These are phyloP conservation scores for Corymbia maculata DNA, from an alignment of 345 rosid species.

Conservation along the genomic window DNA sequence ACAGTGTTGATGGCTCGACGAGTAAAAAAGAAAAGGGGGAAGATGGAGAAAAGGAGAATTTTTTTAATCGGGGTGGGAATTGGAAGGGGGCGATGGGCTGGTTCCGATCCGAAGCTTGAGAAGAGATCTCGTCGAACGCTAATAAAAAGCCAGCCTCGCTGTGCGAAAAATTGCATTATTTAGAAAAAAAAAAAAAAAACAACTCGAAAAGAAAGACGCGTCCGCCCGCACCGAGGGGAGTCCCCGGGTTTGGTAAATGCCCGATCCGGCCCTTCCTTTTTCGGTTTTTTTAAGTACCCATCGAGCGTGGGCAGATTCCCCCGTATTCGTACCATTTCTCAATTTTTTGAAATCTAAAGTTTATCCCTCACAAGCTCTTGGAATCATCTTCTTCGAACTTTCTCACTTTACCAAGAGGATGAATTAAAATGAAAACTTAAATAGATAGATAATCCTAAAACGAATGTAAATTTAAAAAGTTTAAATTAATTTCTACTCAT, in stretches of 20 bases:
- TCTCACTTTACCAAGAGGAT: background rate
- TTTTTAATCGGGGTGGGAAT: background rate
- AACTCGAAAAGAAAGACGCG: background rate
- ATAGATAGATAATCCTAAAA: background rate
- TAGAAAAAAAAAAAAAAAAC: background rate
- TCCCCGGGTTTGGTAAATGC: background rate
- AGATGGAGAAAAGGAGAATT: background rate
- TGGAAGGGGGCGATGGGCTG: background rate
- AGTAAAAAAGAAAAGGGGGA: background rate
- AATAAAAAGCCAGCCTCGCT: background rate
- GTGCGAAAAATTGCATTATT: background rate
- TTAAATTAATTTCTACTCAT: background rate
- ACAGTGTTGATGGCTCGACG: background rate
- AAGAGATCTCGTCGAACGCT: background rate
- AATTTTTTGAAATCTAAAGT: too few relatives aligned
- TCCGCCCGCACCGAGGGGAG: background rate
- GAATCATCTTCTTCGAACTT: too few relatives aligned
- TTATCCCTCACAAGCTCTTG: too few relatives aligned
- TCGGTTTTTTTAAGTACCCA: background rate
- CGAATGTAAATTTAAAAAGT: background rate
- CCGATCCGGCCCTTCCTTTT: background rate
- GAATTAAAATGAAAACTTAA: background rate
- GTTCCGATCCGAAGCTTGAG: background rate
- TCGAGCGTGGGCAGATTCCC: background rate
- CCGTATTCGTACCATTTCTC: background rate